Base-by-base conservation (phyloP, 305 asterid species). In the Ajuga reptans region DNA sequence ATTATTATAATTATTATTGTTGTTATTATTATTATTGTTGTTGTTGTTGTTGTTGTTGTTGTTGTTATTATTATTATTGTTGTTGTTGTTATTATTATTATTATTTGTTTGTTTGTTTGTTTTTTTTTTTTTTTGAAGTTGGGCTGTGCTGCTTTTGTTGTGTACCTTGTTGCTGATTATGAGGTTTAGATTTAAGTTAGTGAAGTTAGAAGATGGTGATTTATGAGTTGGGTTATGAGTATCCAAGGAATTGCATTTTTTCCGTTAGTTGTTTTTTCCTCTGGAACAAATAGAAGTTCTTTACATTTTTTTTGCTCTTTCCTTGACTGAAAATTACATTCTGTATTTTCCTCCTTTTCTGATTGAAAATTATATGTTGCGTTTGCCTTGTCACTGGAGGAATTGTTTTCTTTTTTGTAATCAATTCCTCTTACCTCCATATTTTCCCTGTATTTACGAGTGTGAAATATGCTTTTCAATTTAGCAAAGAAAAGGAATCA, bases 231-330 rank as follows among this genome's bases (percentile, higher is more conserved):
- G 52, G 71, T 31, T 49, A 67, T 54, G 70, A 46, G 68, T 11
- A 67, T 73, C n/a, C n/a, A n/a, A 39, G 64, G 51, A 67, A 60
- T 49, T 53, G 51, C 57, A n/a, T n/a, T 46, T 6, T 27, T 49
- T 37, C 15, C 14, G 59, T 52, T 14, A n/a, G 14, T 39, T 55
- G 14, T 9, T 4, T 17, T 51, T 15, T 65, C 41, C 37, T 29
- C 60, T 36, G 45, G 37, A 39, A 6, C 41, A 39, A 50, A 47
- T 12, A 12, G 69, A 57, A 60, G 59, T 41, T 51, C 36, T 64
- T 49, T n/a, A 16, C 41, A 49, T 52, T 39, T 36, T 57, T 52
- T 66, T 24, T 50, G 39, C 62, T 59, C 67, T 29, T 59, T 57
- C 50, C 21, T 71, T 41, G 3, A 42, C 33, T 43, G 66, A 47